Base-by-base conservation (phyloP, 2,329 filamentous ascomycete species). In the Zymoseptoria passerinii region DNA sequence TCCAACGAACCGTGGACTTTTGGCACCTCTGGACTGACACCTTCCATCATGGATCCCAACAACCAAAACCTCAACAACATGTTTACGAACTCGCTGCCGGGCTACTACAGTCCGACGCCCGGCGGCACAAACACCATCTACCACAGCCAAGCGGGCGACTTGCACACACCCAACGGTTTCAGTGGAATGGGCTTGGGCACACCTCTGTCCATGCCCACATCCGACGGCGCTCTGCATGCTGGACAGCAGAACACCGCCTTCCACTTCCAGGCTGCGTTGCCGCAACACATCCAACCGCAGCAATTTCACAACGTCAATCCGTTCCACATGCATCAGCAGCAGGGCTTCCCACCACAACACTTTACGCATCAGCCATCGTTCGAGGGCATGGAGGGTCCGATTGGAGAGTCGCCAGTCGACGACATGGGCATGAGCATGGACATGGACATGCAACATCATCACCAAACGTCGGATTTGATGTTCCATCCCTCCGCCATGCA, bases 101-200 rank as follows among this genome's bases (percentile, higher is more conserved):
- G 87, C 13, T 94, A 94, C 74, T 96, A 95, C 74, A 92, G 90
- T 7, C 89, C 92, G 1, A 95, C 90, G 1, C 88, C 90, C 1
- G 89, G 88, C 63, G 88, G 88, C 51, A 87, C 85, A 63, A 90
- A 88, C 70, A 88, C 88, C 18, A 75, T 92, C 64, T 95, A 91
- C 70, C 90, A 95, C 71, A 84, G 82, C 54, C 89, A 92, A 73
- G 88, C 90, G 44, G 89, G 90, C 54, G 91, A 96, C 73, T 79
- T 96, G 57, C 90, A 95, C 73, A 95, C 91, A 1, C 90, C 91
- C 3, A 85, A 83, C 29, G 78, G 92, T 67, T 63, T 59, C 29
- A 60, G 55, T 52, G 83, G 83, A 48, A 78, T 92, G 62, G 85
- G 86, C 20, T 83, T 94, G 77, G 85, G 84, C 23, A 95, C 90